Percentiles rank a stretch among this genome's conserved stretches.
Evolutionary conservation across 2,329 filamentous ascomycete species (phyloP).

Genomic region (Allantophomopsis cytisporea): DNA sequence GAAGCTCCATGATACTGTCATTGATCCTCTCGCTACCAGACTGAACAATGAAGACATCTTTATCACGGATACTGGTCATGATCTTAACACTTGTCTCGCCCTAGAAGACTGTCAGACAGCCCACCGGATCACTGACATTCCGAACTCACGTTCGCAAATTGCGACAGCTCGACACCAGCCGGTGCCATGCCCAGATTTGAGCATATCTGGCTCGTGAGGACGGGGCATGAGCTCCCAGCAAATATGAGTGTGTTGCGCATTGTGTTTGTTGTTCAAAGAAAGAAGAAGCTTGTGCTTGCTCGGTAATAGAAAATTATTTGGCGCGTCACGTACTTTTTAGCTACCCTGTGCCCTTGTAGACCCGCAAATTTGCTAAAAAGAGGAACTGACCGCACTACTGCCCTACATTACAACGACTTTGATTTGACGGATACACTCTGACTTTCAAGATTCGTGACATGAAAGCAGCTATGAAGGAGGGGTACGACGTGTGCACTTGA

Average conservation of each 20-base stretch:
- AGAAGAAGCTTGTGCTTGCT: neutral
- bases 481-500: too few species aligned
- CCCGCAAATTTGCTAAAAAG: too few species aligned
- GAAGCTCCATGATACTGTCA: constrained; percentile 96
- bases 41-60: constrained; percentile 98
- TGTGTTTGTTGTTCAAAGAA: constrained; percentile 11
- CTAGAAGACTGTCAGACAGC: constrained; percentile 24
- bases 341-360: too few species aligned
- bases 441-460: too few species aligned
- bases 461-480: too few species aligned
- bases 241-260: constrained; percentile 59
- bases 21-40: constrained; percentile 94
- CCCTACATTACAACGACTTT: too few species aligned
- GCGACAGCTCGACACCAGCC: constrained; percentile 50
- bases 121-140: constrained; percentile 9
- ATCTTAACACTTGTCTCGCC: constrained; percentile 60
- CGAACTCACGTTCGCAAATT: constrained; percentile 54
- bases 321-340: neutral
- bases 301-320: constrained; percentile 1
- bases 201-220: constrained; percentile 51
- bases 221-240: constrained; percentile 52
- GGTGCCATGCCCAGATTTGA: constrained; percentile 53
- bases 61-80: constrained; percentile 73
- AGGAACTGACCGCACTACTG: too few species aligned
- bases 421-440: too few species aligned